Base-by-base conservation (phyloP, 2,329 filamentous ascomycete genomes). In the Nigrospora osmanthi region DNA sequence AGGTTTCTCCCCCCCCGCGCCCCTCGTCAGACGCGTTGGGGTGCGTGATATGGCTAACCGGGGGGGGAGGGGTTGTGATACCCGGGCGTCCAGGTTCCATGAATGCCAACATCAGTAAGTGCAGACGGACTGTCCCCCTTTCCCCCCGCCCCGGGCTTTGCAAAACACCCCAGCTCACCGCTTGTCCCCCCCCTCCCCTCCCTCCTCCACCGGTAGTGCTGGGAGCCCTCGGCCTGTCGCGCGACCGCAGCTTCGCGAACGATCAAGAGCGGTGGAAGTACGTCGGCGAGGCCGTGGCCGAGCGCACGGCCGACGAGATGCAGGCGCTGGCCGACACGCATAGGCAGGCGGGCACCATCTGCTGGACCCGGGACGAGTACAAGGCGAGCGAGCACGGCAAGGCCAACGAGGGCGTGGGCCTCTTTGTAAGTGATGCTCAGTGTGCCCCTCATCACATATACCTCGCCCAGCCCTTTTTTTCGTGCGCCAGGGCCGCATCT, bases 281-380 rank as follows among this genome's bases (percentile, higher is more conserved):
- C 14, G 40, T 46, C 19, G 41, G 47, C 7, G 14, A 12, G 0
- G 28, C 37, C 5, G 44, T 46, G 3, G 35, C 13, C 3, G 6
- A n/a, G 12, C 30, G 19, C 35, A 19, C 43, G 13, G 35, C 45
- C 12, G 36, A 15, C 11, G 35, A 35, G 40, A 36, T 68, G 2
- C 54, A 53, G 6, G 49, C 54, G 40, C 32, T 56, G 35, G 45
- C 43, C 15, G 45, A 48, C 35, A 38, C 42, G 15, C 45, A 52
- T 17, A 48, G 49, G 2, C 56, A 62, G 14, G 54, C 55, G 3
- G 60, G 61, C 2, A 57, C 51, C 3, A 52, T 60, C 3, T 56
- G 53, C 23, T 47, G 45, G 42, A 58, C 56, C 0, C 52, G 53
- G 7, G 53, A 56, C 2, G 53, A 58, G 47, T 62, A 53, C 44